Base-by-base conservation (phyloP, 2,329 filamentous ascomycete species). In the Paraphaeosphaeria minitans region DNA sequence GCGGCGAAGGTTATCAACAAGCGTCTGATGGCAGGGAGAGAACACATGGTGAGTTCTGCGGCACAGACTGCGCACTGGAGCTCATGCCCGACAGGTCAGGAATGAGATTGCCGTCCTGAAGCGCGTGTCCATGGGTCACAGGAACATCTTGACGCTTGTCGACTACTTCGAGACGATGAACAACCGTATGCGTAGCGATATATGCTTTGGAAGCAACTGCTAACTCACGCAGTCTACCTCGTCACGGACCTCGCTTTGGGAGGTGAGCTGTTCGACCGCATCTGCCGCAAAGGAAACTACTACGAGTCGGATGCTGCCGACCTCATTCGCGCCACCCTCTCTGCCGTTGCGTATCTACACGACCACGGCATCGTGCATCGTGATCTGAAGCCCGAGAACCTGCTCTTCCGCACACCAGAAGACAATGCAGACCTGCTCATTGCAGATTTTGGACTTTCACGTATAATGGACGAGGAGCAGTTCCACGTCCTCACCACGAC, bases 101-200 rank as follows among this genome's bases (percentile, higher is more conserved):
- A 99, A 99, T 77, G 95, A 99, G 80, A 99, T 99, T 70, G 94
- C 95, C 7, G 93, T 99, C 27, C 84, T 99, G 66, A 98, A 98
- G 79, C 90, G 90, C 73, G 94, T 99, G n/a, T 98, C 94, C 1
- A 97, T 99, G 91, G 95, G 95, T 56, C 94, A 99, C 80, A 92
- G 95, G 78, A 99, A 99, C 75, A 98, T 99, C 75, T 82, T 99
- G 61, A 99, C 95, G 1, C 85, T 99, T 59, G 95, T 98, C 70
- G 95, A 99, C 81, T 99, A 98, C 80, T 99, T 99, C 75, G 95
- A 99, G 82, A 99, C 95, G 7, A 96, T 97, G 91, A 98, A 99
- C 81, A 99, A 99, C 79, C 85, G 87, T 89, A 79, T 57, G 83
- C 70, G 37, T 14, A 22, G 21, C n/a, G 31, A 48, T 52, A 27